Percentiles rank a stretch among this genome's conserved stretches.
Conservation (phyloP, 2,329 filamentous ascomycete genomes). For the Aspergillus fumigatus region DNA sequence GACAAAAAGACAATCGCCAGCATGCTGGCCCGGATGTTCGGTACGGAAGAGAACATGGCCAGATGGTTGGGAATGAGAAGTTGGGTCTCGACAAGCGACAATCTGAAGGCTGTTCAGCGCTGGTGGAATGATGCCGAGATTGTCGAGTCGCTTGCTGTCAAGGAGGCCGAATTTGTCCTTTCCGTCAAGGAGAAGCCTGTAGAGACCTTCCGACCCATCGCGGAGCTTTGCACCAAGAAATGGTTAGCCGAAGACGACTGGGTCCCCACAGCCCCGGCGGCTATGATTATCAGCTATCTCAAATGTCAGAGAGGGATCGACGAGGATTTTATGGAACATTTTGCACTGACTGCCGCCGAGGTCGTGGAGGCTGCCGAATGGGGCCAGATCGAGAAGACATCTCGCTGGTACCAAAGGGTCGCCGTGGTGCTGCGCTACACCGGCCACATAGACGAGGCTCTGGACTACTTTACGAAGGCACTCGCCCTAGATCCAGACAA, state of each 20-base stretch:
- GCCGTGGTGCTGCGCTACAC: neutral
- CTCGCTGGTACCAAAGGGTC: constrained; percentile 2
- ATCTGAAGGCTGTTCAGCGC: neutral
- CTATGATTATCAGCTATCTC: constrained; percentile 2
- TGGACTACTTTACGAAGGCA: constrained; percentile 1
- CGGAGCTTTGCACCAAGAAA: neutral
- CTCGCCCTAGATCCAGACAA: constrained; percentile 1
- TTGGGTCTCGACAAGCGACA: neutral
- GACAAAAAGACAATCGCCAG: constrained; percentile 1
- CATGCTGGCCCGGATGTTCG: neutral
- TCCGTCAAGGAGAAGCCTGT: neutral
- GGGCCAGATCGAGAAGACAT: neutral
- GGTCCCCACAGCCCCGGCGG: neutral
- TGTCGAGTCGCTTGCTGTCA: neutral
- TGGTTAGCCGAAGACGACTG: constrained; percentile 1
- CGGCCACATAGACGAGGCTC: neutral
- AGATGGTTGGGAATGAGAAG: neutral
- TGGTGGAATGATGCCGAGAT: constrained; percentile 1
- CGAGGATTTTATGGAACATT: neutral
- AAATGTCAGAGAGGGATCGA: neutral
- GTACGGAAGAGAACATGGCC: neutral
- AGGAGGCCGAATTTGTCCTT: neutral
- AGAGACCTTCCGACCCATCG: neutral
- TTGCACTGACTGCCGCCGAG: neutral
- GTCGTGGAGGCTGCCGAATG: constrained; percentile 6